These are phyloP conservation scores for Coleophoma cylindrospora DNA, from an alignment of 2,329 filamentous ascomycete genomes.

Conservation along the genomic window DNA sequence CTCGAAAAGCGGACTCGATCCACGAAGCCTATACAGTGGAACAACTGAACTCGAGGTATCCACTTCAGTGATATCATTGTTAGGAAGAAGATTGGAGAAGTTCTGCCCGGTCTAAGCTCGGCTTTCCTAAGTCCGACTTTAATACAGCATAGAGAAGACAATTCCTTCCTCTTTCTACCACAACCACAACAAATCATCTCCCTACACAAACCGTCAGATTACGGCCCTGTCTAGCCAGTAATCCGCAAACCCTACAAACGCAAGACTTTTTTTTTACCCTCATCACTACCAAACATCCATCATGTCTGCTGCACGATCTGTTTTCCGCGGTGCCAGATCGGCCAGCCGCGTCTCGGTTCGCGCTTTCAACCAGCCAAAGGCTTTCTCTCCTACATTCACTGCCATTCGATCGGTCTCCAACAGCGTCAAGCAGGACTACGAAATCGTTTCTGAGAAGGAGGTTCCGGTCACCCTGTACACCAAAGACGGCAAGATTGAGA, in stretches of 20 bases:
- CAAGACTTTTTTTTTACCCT: neutral
- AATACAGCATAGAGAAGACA: neutral
- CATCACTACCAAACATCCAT: slow-evolving; percentile 2
- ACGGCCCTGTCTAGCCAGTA: neutral
- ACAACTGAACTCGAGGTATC: too few species aligned
- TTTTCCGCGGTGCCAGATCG: slow-evolving; percentile 10
- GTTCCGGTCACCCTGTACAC: slow-evolving; percentile 16
- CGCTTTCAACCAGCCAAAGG: slow-evolving; percentile 6
- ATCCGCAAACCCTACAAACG: neutral
- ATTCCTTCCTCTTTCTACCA: neutral
- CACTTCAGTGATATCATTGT: too few species aligned
- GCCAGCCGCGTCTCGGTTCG: slow-evolving; percentile 2
- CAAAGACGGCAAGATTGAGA: slow-evolving; percentile 1
- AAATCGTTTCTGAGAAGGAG: slow-evolving; percentile 23
- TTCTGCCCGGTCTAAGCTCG: too few species aligned
- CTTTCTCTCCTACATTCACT: slow-evolving; percentile 18
- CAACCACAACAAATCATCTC: neutral
- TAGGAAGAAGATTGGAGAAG: too few species aligned
- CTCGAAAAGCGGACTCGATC: too few species aligned
- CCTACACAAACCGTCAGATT: neutral
- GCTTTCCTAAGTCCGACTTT: too few species aligned
- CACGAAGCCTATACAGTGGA: too few species aligned
- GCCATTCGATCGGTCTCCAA: slow-evolving; percentile 2
- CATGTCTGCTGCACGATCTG: slow-evolving; percentile 19
- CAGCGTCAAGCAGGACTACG: slow-evolving; percentile 14